phyloP scores from a whole-genome alignment of 768 basidiomycete species.

The Hydnomerulius pinastri region DNA sequence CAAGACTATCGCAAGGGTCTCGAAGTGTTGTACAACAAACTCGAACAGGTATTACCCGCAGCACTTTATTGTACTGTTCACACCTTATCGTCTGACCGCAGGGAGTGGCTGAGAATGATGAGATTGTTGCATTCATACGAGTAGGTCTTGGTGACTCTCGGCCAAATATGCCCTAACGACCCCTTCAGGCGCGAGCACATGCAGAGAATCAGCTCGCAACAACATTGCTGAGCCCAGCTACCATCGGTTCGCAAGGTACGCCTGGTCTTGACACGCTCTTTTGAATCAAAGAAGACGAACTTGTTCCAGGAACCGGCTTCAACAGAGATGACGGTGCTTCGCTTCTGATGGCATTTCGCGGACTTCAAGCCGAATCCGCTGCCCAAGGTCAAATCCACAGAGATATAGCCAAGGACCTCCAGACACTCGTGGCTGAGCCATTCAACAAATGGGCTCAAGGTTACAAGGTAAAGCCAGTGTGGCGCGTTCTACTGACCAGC shows the following conservation, averaged over 20 bases:
- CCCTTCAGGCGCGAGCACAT: slow-evolving; percentile 65
- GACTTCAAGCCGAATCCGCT: slow-evolving; percentile 72
- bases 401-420: slow-evolving; percentile 72
- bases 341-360: slow-evolving; percentile 74
- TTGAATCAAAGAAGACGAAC: slow-evolving; percentile 7
- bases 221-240: slow-evolving; percentile 52
- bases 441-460: slow-evolving; percentile 78
- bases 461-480: slow-evolving; percentile 55
- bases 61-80: slow-evolving; percentile 1
- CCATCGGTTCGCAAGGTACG: slow-evolving; percentile 53
- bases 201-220: slow-evolving; percentile 69
- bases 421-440: slow-evolving; percentile 73
- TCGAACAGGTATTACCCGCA: slow-evolving; percentile 63
- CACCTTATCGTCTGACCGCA: slow-evolving; percentile 34
- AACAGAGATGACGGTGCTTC: slow-evolving; percentile 84
- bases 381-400: slow-evolving; percentile 76
- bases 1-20: slow-evolving; percentile 87
- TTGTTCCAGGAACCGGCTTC: slow-evolving; percentile 59
- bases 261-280: slow-evolving; percentile 1
- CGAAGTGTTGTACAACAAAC: slow-evolving; percentile 71
- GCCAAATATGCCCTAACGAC: slow-evolving; percentile 8
- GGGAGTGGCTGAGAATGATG: slow-evolving; percentile 83
- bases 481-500: slow-evolving; percentile 9
- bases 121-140: slow-evolving; percentile 80
- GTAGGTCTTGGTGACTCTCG: slow-evolving; percentile 45